Evolutionary conservation across 73 alveolate species (phyloP).

Genomic region (Symbiodinium natans): DNA sequence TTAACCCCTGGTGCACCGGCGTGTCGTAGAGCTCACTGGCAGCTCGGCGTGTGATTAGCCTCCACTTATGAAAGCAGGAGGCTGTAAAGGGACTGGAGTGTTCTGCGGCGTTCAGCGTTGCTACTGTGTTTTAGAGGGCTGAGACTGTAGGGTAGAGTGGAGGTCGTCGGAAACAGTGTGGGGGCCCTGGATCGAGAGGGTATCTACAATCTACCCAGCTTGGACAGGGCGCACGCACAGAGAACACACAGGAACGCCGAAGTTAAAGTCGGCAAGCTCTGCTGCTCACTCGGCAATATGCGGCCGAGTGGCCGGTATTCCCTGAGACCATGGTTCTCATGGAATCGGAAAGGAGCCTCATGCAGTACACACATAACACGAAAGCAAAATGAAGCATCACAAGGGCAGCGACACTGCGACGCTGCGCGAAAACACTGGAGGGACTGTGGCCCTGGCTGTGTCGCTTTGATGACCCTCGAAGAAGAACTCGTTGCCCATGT

Average conservation of each 20-base stretch:
- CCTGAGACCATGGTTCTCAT: constrained; percentile 64
- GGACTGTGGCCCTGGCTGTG: constrained; percentile 24
- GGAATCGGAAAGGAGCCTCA: constrained; percentile 91
- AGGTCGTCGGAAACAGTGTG: neutral
- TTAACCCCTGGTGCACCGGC: constrained; percentile 30
- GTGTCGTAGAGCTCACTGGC: constrained; percentile 79
- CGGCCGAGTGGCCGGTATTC: constrained; percentile 76
- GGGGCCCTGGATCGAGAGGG: no score
- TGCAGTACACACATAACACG: neutral
- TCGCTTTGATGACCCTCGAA: constrained; percentile 86
- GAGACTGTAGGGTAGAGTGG: neutral
- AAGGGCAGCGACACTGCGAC: no score
- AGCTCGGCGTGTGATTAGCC: constrained; percentile 72
- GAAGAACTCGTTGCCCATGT: constrained; percentile 94
- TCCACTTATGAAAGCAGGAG: no score
- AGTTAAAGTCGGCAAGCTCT: neutral
- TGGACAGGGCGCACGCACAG: no score
- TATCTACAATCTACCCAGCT: no score
- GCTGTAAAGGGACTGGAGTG: no score
- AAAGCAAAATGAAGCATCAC: no score
- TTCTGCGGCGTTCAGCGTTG: no score
- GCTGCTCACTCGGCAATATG: no score
- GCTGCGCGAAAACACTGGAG: neutral
- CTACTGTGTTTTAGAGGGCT: no score
- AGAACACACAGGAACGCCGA: no score